These are phyloP conservation scores for Vigna radiata DNA, from an alignment of 306 rosid species.

Conservation along the genomic window DNA sequence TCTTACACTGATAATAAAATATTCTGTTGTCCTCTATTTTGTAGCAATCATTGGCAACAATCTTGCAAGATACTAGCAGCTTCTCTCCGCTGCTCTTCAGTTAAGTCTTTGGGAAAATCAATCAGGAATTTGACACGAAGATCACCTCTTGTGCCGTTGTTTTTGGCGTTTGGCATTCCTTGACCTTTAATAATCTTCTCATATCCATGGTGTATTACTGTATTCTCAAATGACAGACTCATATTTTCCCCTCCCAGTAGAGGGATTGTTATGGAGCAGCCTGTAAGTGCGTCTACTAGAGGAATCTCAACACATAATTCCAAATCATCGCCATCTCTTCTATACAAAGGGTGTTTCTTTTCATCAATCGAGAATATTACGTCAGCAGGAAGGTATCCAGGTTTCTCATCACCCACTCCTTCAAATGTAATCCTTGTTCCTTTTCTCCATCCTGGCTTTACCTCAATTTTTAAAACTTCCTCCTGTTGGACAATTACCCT, in stretches of 20 bases:
- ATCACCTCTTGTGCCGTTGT: conserved; percentile 67
- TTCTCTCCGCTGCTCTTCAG: conserved; percentile 63
- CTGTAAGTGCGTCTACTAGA: conserved; percentile 75
- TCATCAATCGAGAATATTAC: conserved; percentile 76
- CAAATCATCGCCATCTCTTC: conserved; percentile 72
- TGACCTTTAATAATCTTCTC: conserved; percentile 73
- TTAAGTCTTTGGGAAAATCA: conserved; percentile 64
- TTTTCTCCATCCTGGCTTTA: conserved; percentile 90
- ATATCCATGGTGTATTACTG: conserved; percentile 71
- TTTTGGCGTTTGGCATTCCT: conserved; percentile 78
- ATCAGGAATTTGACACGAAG: conserved; percentile 73
- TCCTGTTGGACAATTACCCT: conserved; percentile 76
- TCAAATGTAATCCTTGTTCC: conserved; percentile 88
- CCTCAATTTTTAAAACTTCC: conserved; percentile 66
- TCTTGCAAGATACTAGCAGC: conserved; percentile 65
- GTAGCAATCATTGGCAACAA: conserved; percentile 50
- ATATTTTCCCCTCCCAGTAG: conserved; percentile 74
- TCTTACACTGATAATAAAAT: conserved; percentile 8
- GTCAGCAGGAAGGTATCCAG: conserved; percentile 89
- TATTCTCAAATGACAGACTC: conserved; percentile 66
- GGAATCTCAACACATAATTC: conserved; percentile 75
- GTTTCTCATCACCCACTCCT: conserved; percentile 92
- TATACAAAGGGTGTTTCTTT: conserved; percentile 66
- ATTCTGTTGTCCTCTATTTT: conserved; percentile 8
- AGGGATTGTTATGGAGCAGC: conserved; percentile 79